These are phyloP conservation scores for Tricholoma sp. DNA, from an alignment of 768 basidiomycete genomes.

Conservation along the genomic window DNA sequence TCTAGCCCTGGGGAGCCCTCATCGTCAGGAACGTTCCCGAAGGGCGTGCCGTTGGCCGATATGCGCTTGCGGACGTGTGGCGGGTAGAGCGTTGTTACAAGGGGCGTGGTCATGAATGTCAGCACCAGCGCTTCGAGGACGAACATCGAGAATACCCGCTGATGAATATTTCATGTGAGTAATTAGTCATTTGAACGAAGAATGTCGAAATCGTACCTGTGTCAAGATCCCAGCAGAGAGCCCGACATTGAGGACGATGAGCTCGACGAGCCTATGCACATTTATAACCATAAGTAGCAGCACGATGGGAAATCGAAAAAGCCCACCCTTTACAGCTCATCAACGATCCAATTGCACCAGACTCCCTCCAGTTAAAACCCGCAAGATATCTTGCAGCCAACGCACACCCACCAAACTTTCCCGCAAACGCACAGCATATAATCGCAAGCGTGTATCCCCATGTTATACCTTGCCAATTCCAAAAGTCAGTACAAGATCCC, in stretches of 20 bases:
- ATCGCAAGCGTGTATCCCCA: slow-evolving; percentile 91
- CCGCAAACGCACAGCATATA: slow-evolving; percentile 67
- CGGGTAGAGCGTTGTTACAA: slow-evolving; percentile 64
- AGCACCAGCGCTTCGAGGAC: slow-evolving; percentile 46
- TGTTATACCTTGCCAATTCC: slow-evolving; percentile 48
- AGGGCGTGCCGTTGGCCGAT: slow-evolving; percentile 40
- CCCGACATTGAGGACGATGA: slow-evolving; percentile 96
- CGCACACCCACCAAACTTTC: slow-evolving; percentile 87
- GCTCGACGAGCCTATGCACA: slow-evolving; percentile 66
- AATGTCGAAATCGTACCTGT: slow-evolving; percentile 24
- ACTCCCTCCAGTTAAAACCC: slow-evolving; percentile 78
- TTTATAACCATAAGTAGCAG: background rate
- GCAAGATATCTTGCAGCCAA: slow-evolving; percentile 60
- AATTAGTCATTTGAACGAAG: too few relatives aligned
- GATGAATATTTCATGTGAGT: background rate
- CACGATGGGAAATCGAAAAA: background rate
- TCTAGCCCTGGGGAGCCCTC: slow-evolving; percentile 17
- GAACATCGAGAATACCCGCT: slow-evolving; percentile 48
- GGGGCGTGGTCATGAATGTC: slow-evolving; percentile 83
- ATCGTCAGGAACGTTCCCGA: slow-evolving; percentile 38
- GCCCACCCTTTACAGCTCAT: slow-evolving; percentile 94
- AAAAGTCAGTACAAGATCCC: background rate
- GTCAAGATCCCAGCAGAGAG: slow-evolving; percentile 75
- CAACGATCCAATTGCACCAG: slow-evolving; percentile 78
- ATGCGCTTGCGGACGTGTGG: slow-evolving; percentile 50